phyloP scores from a whole-genome alignment of 2,329 filamentous ascomycete genomes.

The Lomentospora prolificans region DNA sequence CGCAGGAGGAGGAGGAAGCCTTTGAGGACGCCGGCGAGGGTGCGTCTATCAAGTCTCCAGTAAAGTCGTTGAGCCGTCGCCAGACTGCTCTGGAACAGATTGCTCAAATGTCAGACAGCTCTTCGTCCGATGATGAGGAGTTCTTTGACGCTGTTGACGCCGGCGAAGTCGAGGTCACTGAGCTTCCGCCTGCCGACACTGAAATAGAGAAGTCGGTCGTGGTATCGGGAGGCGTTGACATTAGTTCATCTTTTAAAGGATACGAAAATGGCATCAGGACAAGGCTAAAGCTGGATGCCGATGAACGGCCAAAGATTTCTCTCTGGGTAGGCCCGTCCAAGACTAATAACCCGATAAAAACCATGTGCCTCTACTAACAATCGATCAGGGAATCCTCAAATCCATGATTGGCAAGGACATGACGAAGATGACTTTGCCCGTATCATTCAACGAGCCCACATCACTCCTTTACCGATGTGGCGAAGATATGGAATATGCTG shows the following conservation, averaged over 20 bases:
- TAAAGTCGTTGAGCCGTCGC: slow-evolving; percentile 37
- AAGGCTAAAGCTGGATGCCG: slow-evolving; percentile 77
- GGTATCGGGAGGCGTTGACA: slow-evolving; percentile 44
- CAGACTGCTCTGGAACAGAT: slow-evolving; percentile 62
- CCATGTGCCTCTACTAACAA: slow-evolving; percentile 14
- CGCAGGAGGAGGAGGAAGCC: slow-evolving; percentile 20
- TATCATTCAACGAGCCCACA: slow-evolving; percentile 97
- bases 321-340: slow-evolving; percentile 65
- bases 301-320: slow-evolving; percentile 86
- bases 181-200: slow-evolving; percentile 46
- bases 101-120: slow-evolving; percentile 66
- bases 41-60: slow-evolving; percentile 27
- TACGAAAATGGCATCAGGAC: slow-evolving; percentile 83
- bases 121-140: slow-evolving; percentile 77
- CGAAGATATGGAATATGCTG: slow-evolving; percentile 96
- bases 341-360: no score
- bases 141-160: slow-evolving; percentile 97
- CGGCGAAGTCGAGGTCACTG: slow-evolving; percentile 74
- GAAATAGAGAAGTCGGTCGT: slow-evolving; percentile 25
- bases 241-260: slow-evolving; percentile 71
- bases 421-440: slow-evolving; percentile 98
- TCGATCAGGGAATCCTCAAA: slow-evolving; percentile 74
- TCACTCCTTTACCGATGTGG: slow-evolving; percentile 89
- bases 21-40: slow-evolving; percentile 19
- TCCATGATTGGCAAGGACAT: slow-evolving; percentile 99